Percentiles rank a stretch among this genome's conserved stretches.
These are phyloP conservation scores for Spongispora temasekensis DNA, from an alignment of 1,284 basidiomycete species.

Conservation along the genomic window DNA sequence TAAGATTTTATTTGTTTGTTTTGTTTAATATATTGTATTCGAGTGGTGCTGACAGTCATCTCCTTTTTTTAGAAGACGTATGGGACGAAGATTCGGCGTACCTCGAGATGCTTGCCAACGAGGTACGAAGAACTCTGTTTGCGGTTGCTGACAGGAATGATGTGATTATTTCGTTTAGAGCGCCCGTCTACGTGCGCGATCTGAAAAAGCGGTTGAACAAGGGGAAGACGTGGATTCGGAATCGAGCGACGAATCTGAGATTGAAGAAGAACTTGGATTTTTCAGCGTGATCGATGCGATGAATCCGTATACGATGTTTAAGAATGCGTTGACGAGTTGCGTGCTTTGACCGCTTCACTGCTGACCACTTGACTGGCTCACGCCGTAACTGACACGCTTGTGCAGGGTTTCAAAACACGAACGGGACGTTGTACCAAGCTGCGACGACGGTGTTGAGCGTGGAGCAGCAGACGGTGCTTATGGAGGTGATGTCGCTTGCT, in stretches of 20 bases:
- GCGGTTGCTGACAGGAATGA: neutral
- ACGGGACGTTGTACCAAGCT: conserved; percentile 62
- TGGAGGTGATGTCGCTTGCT: conserved; percentile 73
- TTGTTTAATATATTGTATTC: no score
- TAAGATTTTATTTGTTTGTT: conserved; percentile 23
- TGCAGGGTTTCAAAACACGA: conserved; percentile 73
- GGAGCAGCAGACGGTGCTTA: conserved; percentile 75
- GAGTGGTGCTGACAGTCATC: no score
- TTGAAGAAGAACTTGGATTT: conserved; percentile 79
- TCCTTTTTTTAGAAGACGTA: conserved; percentile 79
- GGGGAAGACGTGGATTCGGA: conserved; percentile 53
- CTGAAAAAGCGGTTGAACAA: conserved; percentile 41
- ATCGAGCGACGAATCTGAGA: conserved; percentile 52
- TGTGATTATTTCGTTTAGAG: no score
- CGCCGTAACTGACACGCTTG: no score
- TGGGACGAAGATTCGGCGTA: conserved; percentile 86
- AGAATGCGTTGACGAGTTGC: conserved; percentile 70
- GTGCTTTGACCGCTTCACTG: conserved; percentile 13
- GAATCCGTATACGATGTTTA: conserved; percentile 73
- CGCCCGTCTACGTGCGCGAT: conserved; percentile 65
- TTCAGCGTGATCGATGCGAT: conserved; percentile 76
- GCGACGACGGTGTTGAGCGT: conserved; percentile 68
- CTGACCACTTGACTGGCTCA: neutral
- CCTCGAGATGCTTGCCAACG: conserved; percentile 77
- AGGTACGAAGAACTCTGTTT: conserved; percentile 47